Evolutionary conservation across 2,329 filamentous ascomycete species (phyloP).

Genomic region (Pseudocercospora macadamiae): DNA sequence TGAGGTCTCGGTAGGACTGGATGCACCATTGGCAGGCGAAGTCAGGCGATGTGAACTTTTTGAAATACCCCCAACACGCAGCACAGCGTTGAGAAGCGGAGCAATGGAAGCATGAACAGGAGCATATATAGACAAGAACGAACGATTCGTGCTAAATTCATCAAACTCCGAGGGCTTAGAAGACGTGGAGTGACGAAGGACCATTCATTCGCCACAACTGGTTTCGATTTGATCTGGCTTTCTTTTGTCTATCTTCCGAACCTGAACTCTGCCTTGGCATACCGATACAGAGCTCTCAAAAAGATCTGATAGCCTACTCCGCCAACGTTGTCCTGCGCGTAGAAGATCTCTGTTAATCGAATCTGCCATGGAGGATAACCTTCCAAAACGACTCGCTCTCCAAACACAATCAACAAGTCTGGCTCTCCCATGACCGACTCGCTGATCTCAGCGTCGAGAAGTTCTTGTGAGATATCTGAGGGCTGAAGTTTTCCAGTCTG

Average conservation of each 20-base stretch:
- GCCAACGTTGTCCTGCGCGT: constrained; percentile 45
- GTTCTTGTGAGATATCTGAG: constrained; percentile 78
- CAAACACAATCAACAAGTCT: constrained; percentile 85
- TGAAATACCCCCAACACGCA: constrained; percentile 6
- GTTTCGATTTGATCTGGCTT: constrained; percentile 19
- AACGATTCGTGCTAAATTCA: too few species aligned
- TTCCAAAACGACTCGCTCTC: constrained; percentile 77
- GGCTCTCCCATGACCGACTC: constrained; percentile 82
- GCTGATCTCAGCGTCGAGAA: constrained; percentile 86
- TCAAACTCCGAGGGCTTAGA: too few species aligned
- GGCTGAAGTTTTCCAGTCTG: constrained; percentile 82
- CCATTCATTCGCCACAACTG: too few species aligned
- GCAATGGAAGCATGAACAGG: not conserved
- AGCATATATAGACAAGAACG: not conserved
- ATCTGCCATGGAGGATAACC: constrained; percentile 98
- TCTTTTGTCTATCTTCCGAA: constrained; percentile 67
- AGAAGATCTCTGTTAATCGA: constrained; percentile 90
- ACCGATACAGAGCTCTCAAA: constrained; percentile 79
- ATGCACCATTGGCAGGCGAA: not conserved
- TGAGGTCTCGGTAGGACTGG: constrained; percentile 9
- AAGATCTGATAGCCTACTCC: constrained; percentile 95
- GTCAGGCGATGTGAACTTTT: not conserved
- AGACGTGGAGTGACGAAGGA: too few species aligned
- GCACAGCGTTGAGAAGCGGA: not conserved
- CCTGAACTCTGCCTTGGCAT: constrained; percentile 84